phyloP scores from a whole-genome alignment of 306 rosid species.

The Urtica urens region DNA sequence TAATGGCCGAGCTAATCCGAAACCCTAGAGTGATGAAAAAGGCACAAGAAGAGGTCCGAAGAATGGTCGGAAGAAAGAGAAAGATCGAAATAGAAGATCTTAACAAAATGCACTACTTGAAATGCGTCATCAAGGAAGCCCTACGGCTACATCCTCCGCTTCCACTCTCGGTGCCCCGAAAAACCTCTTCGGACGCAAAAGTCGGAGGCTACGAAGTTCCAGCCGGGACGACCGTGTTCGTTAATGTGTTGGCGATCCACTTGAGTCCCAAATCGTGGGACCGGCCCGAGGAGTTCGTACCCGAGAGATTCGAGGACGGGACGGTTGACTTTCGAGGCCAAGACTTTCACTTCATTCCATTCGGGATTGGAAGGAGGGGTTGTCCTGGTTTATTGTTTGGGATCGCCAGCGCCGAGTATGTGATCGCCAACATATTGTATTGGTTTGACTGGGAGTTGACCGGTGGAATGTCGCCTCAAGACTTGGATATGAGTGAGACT shows the following conservation, averaged over 20 bases:
- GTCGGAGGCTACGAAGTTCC: conserved; percentile 33
- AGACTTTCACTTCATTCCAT: conserved; percentile 18
- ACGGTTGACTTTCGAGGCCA: conserved; percentile 14
- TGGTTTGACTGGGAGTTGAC: conserved; percentile 40
- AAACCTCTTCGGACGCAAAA: conserved; percentile 13
- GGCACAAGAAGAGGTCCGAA: conserved; percentile 47
- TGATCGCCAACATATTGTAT: conserved; percentile 27
- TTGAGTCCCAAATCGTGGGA: conserved; percentile 30
- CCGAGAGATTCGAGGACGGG: conserved; percentile 25
- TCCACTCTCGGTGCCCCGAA: conserved; percentile 25
- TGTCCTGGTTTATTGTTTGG: conserved; percentile 22
- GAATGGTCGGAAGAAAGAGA: conserved; percentile 25
- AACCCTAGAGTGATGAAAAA: conserved; percentile 38
- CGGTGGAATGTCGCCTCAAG: neutral
- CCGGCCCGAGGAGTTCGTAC: conserved; percentile 21
- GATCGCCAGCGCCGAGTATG: neutral
- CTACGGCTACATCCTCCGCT: conserved; percentile 37
- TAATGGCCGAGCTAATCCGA: conserved; percentile 32
- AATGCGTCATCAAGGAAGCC: conserved; percentile 35
- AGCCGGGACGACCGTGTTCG: conserved; percentile 16
- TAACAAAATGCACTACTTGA: conserved; percentile 35
- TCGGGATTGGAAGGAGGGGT: conserved; percentile 26
- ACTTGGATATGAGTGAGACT: conserved; percentile 26
- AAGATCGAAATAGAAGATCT: conserved; percentile 25
- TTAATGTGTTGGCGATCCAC: conserved; percentile 40